These are phyloP conservation scores for Dipteronia dyeriana DNA, from an alignment of 345 rosid species.

Conservation along the genomic window DNA sequence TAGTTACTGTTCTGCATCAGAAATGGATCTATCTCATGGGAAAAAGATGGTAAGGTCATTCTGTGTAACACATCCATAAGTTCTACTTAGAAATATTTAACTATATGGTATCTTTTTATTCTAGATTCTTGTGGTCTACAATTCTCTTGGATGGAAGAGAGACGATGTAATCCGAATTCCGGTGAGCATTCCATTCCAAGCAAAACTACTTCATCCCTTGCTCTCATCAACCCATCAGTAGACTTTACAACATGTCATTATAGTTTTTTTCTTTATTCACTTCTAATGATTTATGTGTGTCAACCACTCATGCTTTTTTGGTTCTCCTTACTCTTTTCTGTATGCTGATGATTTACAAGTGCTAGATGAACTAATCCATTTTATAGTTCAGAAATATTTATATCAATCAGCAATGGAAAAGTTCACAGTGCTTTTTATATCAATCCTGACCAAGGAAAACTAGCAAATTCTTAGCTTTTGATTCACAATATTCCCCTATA, in stretches of 20 bases:
- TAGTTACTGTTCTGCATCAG: slow-evolving; percentile 90
- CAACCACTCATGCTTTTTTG: neutral
- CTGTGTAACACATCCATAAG: slow-evolving; percentile 11
- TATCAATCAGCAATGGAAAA: too few species aligned
- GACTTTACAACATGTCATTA: neutral
- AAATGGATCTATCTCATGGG: slow-evolving; percentile 55
- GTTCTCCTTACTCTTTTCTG: neutral
- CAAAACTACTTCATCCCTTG: slow-evolving; percentile 7
- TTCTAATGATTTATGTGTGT: neutral
- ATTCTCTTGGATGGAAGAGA: slow-evolving; percentile 96
- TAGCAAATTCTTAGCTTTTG: too few species aligned
- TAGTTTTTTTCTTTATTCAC: neutral
- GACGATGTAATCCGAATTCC: slow-evolving; percentile 82
- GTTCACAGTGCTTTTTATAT: too few species aligned
- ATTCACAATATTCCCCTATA: too few species aligned
- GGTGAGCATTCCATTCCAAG: slow-evolving; percentile 45
- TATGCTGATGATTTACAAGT: neutral
- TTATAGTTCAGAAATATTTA: too few species aligned
- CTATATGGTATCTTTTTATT: slow-evolving; percentile 24
- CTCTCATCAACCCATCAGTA: neutral
- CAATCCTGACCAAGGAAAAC: too few species aligned
- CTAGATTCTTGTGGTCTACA: slow-evolving; percentile 80
- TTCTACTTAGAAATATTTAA: slow-evolving; percentile 23
- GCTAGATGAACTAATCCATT: neutral
- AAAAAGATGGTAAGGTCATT: slow-evolving; percentile 65